These are phyloP conservation scores for Stropharia rugosoannulata DNA, from an alignment of 768 basidiomycete genomes.

Conservation along the genomic window DNA sequence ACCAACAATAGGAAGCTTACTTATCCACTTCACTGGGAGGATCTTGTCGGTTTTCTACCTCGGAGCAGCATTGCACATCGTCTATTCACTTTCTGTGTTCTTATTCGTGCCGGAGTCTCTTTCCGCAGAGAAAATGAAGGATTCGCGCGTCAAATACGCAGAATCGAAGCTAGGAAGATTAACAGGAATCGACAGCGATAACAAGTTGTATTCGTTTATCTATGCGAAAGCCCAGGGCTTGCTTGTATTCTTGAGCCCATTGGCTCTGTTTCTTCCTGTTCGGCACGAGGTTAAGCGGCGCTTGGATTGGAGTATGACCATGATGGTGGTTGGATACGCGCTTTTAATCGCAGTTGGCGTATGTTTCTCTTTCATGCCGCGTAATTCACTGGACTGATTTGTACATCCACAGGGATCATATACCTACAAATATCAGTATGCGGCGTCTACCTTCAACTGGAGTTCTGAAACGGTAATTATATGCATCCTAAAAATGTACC, in stretches of 20 bases:
- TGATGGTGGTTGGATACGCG: constrained; percentile 51
- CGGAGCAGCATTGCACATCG: constrained; percentile 44
- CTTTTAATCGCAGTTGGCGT: constrained; percentile 46
- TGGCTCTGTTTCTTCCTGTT: neutral
- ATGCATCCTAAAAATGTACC: neutral
- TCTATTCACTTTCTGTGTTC: constrained; percentile 48
- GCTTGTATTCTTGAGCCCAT: neutral
- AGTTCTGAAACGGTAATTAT: constrained; percentile 51
- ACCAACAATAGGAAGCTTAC: constrained; percentile 65
- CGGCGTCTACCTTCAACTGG: constrained; percentile 58
- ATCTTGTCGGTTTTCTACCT: constrained; percentile 73
- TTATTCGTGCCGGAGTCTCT: constrained; percentile 78
- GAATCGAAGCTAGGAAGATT: neutral
- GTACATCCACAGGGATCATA: constrained; percentile 45
- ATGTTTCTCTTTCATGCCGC: constrained; percentile 5
- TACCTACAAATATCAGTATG: constrained; percentile 60
- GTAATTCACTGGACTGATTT: neutral
- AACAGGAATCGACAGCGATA: neutral
- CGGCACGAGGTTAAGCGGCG: constrained; percentile 28
- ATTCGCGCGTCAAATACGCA: constrained; percentile 29
- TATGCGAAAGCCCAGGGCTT: neutral
- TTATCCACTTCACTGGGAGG: constrained; percentile 54
- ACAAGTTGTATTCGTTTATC: neutral
- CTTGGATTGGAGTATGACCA: constrained; percentile 64
- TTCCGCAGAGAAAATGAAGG: constrained; percentile 45